Evolutionary conservation across 139 green algal species (phyloP).

Genomic region (Eudorina sp.): DNA sequence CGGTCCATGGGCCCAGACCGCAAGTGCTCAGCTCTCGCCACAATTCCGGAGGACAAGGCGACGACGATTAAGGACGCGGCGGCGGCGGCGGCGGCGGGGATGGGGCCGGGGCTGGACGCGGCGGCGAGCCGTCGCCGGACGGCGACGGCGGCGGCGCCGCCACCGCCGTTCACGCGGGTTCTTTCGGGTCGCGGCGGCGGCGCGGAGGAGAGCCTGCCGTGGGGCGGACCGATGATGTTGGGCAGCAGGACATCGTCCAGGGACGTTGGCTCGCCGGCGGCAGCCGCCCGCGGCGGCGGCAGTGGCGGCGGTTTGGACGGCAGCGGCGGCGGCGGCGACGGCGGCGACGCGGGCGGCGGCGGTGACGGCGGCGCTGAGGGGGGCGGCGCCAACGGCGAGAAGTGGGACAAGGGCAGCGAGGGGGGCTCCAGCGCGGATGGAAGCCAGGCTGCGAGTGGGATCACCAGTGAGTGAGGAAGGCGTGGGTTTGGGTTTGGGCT

Average conservation of each 20-base stretch:
- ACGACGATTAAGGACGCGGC: not conserved
- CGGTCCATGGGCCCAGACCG: not conserved
- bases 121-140: not conserved
- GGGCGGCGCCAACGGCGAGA: not conserved
- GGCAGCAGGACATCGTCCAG: not conserved
- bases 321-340: not conserved
- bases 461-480: conserved; percentile 1
- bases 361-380: not conserved
- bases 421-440: conserved; percentile 17
- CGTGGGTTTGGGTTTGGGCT: too few relatives aligned
- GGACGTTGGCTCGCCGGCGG: not conserved
- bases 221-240: not conserved
- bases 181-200: not conserved
- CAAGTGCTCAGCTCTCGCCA: not conserved
- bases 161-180: not conserved
- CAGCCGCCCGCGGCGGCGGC: not conserved
- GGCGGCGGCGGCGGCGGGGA: not conserved
- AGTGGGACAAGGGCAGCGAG: conserved; percentile 32
- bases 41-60: not conserved
- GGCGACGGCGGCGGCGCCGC: not conserved
- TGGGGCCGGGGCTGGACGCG: not conserved
- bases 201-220: not conserved
- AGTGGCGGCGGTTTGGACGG: not conserved
- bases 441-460: not conserved
- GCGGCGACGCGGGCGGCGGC: not conserved